Evolutionary conservation across 2,329 filamentous ascomycete species (phyloP), one percentile per base, ranked within the genome.

Genomic region (Botryotinia narcissicola): DNA sequence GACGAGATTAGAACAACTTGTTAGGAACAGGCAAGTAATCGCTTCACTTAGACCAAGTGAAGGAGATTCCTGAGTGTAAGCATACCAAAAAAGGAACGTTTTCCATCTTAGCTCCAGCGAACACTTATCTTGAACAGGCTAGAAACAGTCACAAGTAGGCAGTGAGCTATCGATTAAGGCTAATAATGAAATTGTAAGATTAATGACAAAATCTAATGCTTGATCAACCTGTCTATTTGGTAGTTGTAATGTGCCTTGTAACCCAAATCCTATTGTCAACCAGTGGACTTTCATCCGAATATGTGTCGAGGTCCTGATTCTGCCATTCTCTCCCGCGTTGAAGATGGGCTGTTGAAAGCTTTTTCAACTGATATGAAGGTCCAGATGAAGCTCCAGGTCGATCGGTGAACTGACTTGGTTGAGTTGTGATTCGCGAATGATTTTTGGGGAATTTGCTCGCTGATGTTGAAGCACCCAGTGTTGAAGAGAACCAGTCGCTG

Each of bases 261-360:
- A 68, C 48, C 66, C 66, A 68, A 57, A 68, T 68, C 9, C 16
- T 68, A 42, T 42, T 68, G 10, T 68, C 66, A 18, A 57, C 48
- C 18, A 68, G n/a, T 32, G 35, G 16, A 25, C 35, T 42, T 18
- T 42, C 66, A 68, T 54, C 35, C 6, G n/a, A 32, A 22, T 68
- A 48, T 9, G 37, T 51, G 22, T 57, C 48, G 6, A 29, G 35
- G 9, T 16, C 25, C 2, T 32, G 48, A 22, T 22, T 57, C 9
- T n/a, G 25, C 25, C 25, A 7, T 32, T 68, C 48, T 68, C 16
- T 29, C 14, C 48, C 66, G 25, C 48, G 35, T 18, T 57, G 25
- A 57, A 57, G 29, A 10, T 57, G 12, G 6, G n/a, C 48, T 68
- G 48, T 14, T 32, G 66, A 42, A 3, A 57, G n/a, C 37, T 57